Base-by-base conservation (phyloP, 192 early-diverging fungal genomes). In the Backusella sp. region DNA sequence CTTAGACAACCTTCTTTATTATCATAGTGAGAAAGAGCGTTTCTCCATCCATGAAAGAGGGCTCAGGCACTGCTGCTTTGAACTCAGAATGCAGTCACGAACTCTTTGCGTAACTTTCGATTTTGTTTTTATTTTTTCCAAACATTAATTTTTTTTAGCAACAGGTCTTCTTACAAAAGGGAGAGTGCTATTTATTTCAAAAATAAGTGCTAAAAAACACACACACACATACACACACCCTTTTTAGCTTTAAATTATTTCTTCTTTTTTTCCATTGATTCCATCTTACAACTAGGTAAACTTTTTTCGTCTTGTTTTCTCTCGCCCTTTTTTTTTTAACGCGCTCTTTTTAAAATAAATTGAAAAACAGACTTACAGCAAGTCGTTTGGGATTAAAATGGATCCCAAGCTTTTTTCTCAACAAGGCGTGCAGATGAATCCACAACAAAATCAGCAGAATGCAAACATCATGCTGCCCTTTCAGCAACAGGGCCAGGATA, bases 391-490 rank as follows among this genome's bases (percentile, higher is more conserved):
- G 26, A 62, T 26, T 62, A 26, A 62, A 62, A 71, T 71, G 70
- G 70, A 71, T 71, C 70, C 70, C 39, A 71, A 71, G 42, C 39
- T 71, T 26, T 71, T 71, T 49, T 44, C 70, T 26, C 26, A 30
- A 23, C 23, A 41, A 9, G 39, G 42, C 41, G 39, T 44, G 17
- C 21, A 44, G 15, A 71, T 71, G 44, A 28, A 68, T 21, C 36
- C 32, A 68, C 67, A 68, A 36, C 67, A 68, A 21, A 34, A 37
- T 23, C 68, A 69, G 37, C 68, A 69, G 37, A 62, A 62, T 62
- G 23, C 56, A 23, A 62, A 36, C 65, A 56, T 49, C 15, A 76
- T 76, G 75, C 21, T 76, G 75, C 75, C 75, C 4, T 76, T 76
- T 32, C 76, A 77, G 7, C 68, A 70, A 26, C 77, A 73, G n/a